A percentile compares a stretch with the other conserved stretches of the same genome.
Evolutionary conservation across 371 early-diverging fungal genomes (phyloP).

Genomic region (Sporodiniella umbellata): DNA sequence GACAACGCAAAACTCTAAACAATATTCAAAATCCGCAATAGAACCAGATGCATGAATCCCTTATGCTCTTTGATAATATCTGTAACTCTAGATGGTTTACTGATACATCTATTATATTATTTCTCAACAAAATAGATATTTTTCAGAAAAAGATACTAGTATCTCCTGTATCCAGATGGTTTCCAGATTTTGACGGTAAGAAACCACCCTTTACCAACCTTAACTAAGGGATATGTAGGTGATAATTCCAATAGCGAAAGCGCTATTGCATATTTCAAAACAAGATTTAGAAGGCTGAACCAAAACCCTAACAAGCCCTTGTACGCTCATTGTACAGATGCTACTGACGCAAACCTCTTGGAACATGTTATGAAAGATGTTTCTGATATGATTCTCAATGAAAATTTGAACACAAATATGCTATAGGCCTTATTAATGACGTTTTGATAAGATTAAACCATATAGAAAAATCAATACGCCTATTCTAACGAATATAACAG

Average conservation of each 20-base stretch:
- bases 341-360: slow-evolving; percentile 57
- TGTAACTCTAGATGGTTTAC: slow-evolving; percentile 73
- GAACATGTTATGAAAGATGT: slow-evolving; percentile 57
- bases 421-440: too few species aligned
- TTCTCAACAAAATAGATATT: slow-evolving; percentile 83
- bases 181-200: slow-evolving; percentile 80
- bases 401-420: slow-evolving; percentile 31
- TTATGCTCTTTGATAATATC: slow-evolving; percentile 77
- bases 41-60: slow-evolving; percentile 76
- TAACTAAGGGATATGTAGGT: too few species aligned
- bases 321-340: slow-evolving; percentile 58
- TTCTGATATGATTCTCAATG: slow-evolving; percentile 53
- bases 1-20: not conserved
- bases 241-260: not conserved
- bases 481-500: too few species aligned
- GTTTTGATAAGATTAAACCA: too few species aligned
- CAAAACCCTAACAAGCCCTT: slow-evolving; percentile 47
- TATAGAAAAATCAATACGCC: too few species aligned
- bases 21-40: too few species aligned
- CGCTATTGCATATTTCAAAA: slow-evolving; percentile 31
- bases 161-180: slow-evolving; percentile 76
- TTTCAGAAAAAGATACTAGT: slow-evolving; percentile 66
- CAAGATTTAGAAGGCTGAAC: slow-evolving; percentile 32
- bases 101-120: slow-evolving; percentile 75
- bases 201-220: not conserved